These are phyloP conservation scores for Mercurialis annua DNA, from an alignment of 345 rosid species.

Conservation along the genomic window DNA sequence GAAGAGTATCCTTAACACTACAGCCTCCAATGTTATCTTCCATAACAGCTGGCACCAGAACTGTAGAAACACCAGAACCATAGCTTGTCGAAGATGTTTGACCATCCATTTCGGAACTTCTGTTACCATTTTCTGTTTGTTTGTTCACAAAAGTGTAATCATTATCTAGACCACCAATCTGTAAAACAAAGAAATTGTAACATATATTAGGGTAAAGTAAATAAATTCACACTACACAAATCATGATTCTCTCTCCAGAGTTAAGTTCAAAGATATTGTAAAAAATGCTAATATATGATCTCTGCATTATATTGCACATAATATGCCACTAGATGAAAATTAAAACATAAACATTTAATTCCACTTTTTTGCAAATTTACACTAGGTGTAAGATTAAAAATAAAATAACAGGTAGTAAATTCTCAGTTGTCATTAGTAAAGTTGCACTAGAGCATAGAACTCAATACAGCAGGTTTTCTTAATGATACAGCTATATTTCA, in stretches of 20 bases:
- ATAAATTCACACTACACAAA: neutral
- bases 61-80: conserved; percentile 49
- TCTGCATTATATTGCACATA: neutral
- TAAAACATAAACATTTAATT: neutral
- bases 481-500: neutral
- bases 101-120: conserved; percentile 60
- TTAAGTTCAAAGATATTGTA: conserved; percentile 1
- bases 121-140: conserved; percentile 69
- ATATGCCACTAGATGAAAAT: neutral
- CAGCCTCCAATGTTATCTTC: conserved; percentile 65
- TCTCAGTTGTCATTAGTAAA: neutral
- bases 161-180: conserved; percentile 64
- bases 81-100: conserved; percentile 54
- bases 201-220: neutral
- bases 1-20: conserved; percentile 56
- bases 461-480: neutral
- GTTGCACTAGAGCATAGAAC: neutral
- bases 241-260: neutral
- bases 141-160: conserved; percentile 74
- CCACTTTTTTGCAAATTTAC: neutral
- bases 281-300: neutral
- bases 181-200: conserved; percentile 26
- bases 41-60: conserved; percentile 41
- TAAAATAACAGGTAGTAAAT: neutral
- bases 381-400: neutral